Evolutionary conservation across 257 asterid species (phyloP).

Genomic region (Apocynum venetum): DNA sequence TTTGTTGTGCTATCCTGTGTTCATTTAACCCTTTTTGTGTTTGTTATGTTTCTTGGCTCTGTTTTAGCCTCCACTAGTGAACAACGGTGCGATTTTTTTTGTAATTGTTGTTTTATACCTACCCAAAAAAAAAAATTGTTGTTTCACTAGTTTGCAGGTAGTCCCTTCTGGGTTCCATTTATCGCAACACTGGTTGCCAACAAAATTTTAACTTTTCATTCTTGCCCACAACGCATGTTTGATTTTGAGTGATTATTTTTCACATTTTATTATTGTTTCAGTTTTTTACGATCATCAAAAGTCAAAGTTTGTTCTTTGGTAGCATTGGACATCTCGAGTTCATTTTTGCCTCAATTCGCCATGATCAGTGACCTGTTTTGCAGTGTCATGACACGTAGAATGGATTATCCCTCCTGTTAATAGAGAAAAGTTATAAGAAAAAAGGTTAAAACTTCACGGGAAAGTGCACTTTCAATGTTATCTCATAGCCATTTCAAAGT

Average conservation of each 20-base stretch:
- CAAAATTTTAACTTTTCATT: neutral
- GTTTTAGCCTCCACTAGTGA: neutral
- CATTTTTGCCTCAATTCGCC: neutral
- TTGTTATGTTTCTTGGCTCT: too few species aligned
- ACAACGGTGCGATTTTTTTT: neutral
- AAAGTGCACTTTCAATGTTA: too few species aligned
- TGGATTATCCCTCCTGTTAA: neutral
- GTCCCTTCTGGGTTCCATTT: neutral
- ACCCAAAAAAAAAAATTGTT: too few species aligned
- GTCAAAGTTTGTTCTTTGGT: neutral
- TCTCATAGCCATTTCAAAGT: neutral
- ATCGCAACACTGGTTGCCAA: neutral
- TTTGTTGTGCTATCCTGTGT: constrained; percentile 6
- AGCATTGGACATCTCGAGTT: neutral
- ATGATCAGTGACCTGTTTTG: neutral
- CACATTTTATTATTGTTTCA: neutral
- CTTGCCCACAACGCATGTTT: neutral
- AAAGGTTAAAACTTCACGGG: too few species aligned
- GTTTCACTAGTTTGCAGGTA: too few species aligned
- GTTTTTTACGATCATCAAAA: neutral
- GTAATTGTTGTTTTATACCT: neutral
- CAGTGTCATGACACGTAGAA: neutral
- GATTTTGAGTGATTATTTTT: neutral
- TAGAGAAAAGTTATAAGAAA: neutral
- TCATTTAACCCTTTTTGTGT: too few species aligned